Evolutionary conservation across 2,329 filamentous ascomycete genomes (phyloP), one percentile per base, ranked within the genome.

Genomic region (Diaporthe sp.): DNA sequence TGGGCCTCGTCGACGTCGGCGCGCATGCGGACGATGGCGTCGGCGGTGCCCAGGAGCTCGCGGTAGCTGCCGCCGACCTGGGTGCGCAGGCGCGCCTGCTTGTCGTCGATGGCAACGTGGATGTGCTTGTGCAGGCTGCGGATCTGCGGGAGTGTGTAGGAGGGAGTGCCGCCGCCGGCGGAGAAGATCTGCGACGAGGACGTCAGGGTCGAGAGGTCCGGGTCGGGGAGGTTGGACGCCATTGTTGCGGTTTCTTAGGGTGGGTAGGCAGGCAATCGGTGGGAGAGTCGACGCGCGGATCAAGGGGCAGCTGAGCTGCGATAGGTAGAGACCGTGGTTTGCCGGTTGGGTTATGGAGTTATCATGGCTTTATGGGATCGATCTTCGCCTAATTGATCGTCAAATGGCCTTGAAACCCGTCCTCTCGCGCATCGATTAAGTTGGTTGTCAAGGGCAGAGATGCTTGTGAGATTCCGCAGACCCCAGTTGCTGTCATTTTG

Each of bases 11-110:
- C 90, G 85, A 97, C 96, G 82, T 96, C 92, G 53, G 85, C 85
- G 79, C 95, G 94, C 95, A 98, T 98, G 76, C 92, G 90, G 73
- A 98, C 94, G 79, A 98, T 98, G n/a, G 93, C 93, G 85, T 98
- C 96, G 73, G 96, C 96, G 0, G 96, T 98, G 71, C 94, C 94
- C 37, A 98, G 91, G 12, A 98, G 91, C 80, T 97, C 95, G 79
- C 96, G 94, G 84, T 98, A 98, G 81, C 90, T 92, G 75, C 86
- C 88, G 78, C 91, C 91, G 77, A 93, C 91, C 82, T 92, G 90
- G 25, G 88, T 91, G 79, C 91, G 90, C 80, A 93, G 86, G 44
- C 91, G 90, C 68, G 86, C 86, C 46, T 90, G 88, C 80, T 92
- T 92, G 82, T 93, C 91, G 77, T 92, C 91, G 79, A 92, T 88